phyloP scores from a whole-genome alignment of 768 basidiomycete genomes.

The Erythrobasidium yunnanense region DNA sequence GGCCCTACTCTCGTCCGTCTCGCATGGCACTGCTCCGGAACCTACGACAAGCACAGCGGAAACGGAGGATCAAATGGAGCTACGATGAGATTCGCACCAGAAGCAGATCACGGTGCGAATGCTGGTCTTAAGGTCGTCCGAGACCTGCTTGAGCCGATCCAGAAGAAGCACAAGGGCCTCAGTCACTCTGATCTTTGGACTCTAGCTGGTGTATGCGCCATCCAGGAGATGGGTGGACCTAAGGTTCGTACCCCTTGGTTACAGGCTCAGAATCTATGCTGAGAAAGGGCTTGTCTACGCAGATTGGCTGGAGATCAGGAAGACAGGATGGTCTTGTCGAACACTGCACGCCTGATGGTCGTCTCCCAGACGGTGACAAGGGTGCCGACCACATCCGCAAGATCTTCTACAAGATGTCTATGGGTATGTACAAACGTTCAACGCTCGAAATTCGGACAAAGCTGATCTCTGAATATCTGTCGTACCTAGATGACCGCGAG shows the following conservation, averaged over 20 bases:
- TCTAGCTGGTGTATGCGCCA: conserved; percentile 77
- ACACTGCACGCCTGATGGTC: conserved; percentile 56
- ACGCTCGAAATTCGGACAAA: neutral
- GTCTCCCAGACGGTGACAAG: conserved; percentile 58
- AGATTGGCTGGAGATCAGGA: conserved; percentile 86
- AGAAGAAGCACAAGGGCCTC: conserved; percentile 82
- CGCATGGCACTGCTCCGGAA: conserved; percentile 37
- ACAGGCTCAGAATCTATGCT: too few relatives aligned
- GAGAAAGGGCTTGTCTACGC: neutral
- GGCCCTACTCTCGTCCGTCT: conserved; percentile 39
- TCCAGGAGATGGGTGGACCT: conserved; percentile 85
- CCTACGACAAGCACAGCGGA: conserved; percentile 44
- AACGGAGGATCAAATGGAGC: conserved; percentile 66
- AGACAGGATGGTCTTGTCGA: conserved; percentile 61
- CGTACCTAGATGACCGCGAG: conserved; percentile 82
- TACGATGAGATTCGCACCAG: conserved; percentile 93
- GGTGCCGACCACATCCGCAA: conserved; percentile 74
- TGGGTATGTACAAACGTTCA: neutral
- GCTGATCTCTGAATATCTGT: neutral
- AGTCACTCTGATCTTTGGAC: conserved; percentile 49
- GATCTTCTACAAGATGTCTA: conserved; percentile 44
- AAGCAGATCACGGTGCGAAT: conserved; percentile 61
- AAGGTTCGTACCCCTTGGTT: too few relatives aligned
- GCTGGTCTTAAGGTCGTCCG: conserved; percentile 72
- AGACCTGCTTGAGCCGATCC: conserved; percentile 63